These are phyloP conservation scores for Pseudogymnoascus sp. DNA, from an alignment of 2,329 filamentous ascomycete species.

Conservation along the genomic window DNA sequence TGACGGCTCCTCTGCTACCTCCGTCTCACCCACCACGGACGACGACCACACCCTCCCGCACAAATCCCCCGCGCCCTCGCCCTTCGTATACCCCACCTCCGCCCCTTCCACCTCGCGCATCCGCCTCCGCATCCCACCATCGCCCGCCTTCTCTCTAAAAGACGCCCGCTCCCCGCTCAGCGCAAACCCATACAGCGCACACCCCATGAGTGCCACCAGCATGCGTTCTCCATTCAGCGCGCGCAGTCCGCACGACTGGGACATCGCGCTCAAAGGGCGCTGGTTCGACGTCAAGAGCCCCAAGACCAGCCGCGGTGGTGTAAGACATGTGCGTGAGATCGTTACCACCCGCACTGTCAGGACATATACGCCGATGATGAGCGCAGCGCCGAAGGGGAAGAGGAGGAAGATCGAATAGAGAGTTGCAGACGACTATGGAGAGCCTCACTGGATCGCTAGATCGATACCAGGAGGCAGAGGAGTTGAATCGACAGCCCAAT, in stretches of 20 bases:
- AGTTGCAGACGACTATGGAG: background rate
- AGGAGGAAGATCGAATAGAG: conserved; percentile 61
- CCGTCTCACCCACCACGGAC: conserved; percentile 16
- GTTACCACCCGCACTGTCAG: conserved; percentile 72
- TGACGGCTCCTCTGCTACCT: conserved; percentile 28
- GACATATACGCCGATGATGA: conserved; percentile 80
- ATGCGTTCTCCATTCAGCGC: conserved; percentile 65
- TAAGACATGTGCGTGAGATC: conserved; percentile 73
- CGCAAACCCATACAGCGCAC: conserved; percentile 28
- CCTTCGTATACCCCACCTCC: conserved; percentile 52
- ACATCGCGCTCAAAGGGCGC: conserved; percentile 57
- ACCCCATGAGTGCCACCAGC: conserved; percentile 32
- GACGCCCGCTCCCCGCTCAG: conserved; percentile 62
- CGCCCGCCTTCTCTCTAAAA: conserved; percentile 54
- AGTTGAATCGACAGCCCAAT: background rate
- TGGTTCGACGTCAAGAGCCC: conserved; percentile 50
- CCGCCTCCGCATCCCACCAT: conserved; percentile 69
- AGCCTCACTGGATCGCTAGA: background rate
- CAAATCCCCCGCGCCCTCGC: conserved; percentile 49
- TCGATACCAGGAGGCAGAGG: background rate
- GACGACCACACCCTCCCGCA: conserved; percentile 50
- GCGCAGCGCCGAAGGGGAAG: conserved; percentile 87
- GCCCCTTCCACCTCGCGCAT: conserved; percentile 48
- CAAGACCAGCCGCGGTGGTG: conserved; percentile 51
- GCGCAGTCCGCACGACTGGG: conserved; percentile 72